Evolutionary conservation across 2,329 filamentous ascomycete genomes (phyloP).

Genomic region (Thielaviopsis musarum): DNA sequence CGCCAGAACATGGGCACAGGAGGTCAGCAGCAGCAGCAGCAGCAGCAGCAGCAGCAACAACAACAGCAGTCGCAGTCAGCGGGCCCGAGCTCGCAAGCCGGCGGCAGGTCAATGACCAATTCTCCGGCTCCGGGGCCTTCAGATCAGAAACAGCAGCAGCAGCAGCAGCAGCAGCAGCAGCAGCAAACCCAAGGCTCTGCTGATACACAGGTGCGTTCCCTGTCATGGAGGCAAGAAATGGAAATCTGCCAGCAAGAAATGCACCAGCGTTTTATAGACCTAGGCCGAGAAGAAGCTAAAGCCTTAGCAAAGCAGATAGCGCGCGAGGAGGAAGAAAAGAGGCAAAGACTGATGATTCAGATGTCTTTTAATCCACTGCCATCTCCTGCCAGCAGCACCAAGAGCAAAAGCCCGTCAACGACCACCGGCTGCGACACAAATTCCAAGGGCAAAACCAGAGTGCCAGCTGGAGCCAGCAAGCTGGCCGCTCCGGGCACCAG

Average conservation of each 20-base stretch:
- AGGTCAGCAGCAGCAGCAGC: background rate
- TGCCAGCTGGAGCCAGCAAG: too few relatives aligned
- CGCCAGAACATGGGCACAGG: too few relatives aligned
- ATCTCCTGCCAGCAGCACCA: too few relatives aligned
- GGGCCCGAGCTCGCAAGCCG: background rate
- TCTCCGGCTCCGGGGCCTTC: too few relatives aligned
- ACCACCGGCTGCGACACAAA: too few relatives aligned
- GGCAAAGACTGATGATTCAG: too few relatives aligned
- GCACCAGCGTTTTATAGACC: background rate
- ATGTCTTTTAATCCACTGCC: too few relatives aligned
- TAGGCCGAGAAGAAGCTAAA: background rate
- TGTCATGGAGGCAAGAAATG: background rate
- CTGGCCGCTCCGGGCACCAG: too few relatives aligned
- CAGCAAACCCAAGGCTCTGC: background rate
- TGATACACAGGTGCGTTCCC: background rate
- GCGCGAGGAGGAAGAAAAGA: too few relatives aligned
- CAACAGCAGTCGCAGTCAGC: background rate
- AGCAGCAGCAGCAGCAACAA: background rate
- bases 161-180: conserved; percentile 1
- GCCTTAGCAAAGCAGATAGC: background rate
- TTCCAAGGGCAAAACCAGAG: too few relatives aligned
- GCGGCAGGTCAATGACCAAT: background rate
- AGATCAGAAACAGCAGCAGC: background rate
- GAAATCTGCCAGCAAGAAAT: background rate
- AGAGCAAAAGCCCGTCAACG: too few relatives aligned